phyloP scores from a whole-genome alignment of 148 eudicot genomes.

The Spergularia bocconei region DNA sequence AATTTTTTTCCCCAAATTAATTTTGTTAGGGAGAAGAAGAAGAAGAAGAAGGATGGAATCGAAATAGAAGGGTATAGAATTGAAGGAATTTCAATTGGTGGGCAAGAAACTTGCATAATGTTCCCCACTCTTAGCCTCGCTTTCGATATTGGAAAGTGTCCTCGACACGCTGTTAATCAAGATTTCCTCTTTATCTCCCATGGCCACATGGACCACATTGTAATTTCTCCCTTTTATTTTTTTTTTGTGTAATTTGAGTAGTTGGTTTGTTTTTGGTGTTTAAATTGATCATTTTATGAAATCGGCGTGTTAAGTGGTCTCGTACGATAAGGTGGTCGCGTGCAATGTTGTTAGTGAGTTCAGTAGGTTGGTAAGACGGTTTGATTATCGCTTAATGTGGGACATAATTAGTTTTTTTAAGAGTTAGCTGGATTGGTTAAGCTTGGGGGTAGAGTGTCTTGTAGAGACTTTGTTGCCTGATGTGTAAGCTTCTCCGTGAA shows the following conservation, averaged over 20 bases:
- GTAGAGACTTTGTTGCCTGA: neutral
- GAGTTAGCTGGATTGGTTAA: neutral
- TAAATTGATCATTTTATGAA: neutral
- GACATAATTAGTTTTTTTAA: neutral
- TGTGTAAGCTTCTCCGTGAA: neutral
- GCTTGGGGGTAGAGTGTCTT: neutral
- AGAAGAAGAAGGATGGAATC: conserved; percentile 11
- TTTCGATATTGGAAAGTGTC: conserved; percentile 91
- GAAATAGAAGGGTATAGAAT: conserved; percentile 48
- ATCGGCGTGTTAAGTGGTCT: neutral
- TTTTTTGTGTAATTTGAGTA: neutral
- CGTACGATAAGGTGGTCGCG: too few species aligned
- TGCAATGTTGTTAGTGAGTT: too few species aligned
- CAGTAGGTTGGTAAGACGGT: too few species aligned
- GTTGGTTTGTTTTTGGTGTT: neutral
- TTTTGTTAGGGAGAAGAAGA: neutral
- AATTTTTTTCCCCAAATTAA: neutral
- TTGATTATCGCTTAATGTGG: too few species aligned
- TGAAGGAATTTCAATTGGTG: conserved; percentile 73
- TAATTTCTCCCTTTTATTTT: conserved; percentile 21
- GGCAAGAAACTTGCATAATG: conserved; percentile 79
- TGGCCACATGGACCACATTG: conserved; percentile 97
- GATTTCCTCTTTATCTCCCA: conserved; percentile 85
- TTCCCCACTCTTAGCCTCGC: conserved; percentile 69
- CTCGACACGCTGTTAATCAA: conserved; percentile 76